Evolutionary conservation across 306 rosid genomes (phyloP), one percentile per base, ranked within the genome.

Genomic region (Gastrolobium bilobum): DNA sequence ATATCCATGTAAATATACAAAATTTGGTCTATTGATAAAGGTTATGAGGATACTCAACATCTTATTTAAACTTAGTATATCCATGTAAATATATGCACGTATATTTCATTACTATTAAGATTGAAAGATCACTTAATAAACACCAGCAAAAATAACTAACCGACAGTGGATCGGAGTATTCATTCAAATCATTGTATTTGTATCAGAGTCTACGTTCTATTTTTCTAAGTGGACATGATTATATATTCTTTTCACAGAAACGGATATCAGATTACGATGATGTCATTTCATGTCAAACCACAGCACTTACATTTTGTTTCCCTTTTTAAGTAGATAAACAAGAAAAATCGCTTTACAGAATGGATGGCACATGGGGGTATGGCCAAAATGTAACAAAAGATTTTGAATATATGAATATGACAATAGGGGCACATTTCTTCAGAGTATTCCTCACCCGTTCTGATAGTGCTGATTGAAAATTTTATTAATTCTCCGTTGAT

Each of bases 281-380:
- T 79, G 80, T 72, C 83, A 79, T 57, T 76, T 86, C 87, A 83
- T 65, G 75, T 79, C 83, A 83, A 86, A 71, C 69, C 63, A 79
- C 61, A 61, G 37, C 81, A 82, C 63, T 79, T 54, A 70, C n/a
- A 63, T 68, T 47, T 68, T 51, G 56, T 74, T 74, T 60, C 68
- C n/a, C 62, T 60, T 74, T 54, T 20, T 62, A 38, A 67, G 38
- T 20, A 69, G 33, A 79, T 1, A 66, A 67, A 75, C 26, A 85
- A 61, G 75, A 79, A 84, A 84, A 80, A 60, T 39, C 35, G 68
- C 93, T 87, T 82, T 87, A 84, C 90, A 84, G 86, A 68, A 77
- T 80, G 85, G 85, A 80, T 5, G 51, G 75, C 88, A 89, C 87
- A 76, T 84, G 78, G 84, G 71, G 82, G 83, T 83, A 83, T 88